A percentile compares a stretch with the other conserved stretches of the same genome.
phyloP scores from a whole-genome alignment of 1,139 yeast species.

The Diutina ranongensis region DNA sequence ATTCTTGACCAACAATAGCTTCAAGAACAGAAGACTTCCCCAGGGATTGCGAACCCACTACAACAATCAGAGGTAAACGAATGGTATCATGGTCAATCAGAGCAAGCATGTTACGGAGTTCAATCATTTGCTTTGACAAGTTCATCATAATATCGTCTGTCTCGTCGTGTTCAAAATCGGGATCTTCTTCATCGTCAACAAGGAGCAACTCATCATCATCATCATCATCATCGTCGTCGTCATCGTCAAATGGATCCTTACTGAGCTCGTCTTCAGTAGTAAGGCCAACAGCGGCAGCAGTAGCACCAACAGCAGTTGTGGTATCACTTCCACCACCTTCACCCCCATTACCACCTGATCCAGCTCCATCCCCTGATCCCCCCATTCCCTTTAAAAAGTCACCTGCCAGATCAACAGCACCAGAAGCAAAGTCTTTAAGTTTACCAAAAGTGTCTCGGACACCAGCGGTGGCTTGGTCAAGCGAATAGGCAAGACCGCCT shows the following conservation, averaged over 20 bases:
- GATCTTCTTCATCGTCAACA: slow-evolving; percentile 25
- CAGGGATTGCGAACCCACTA: slow-evolving; percentile 93
- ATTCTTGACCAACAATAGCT: slow-evolving; percentile 89
- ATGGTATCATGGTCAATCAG: slow-evolving; percentile 69
- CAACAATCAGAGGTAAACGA: slow-evolving; percentile 88
- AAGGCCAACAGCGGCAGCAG: slow-evolving; percentile 37
- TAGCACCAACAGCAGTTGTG: slow-evolving; percentile 31
- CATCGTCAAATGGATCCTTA: slow-evolving; percentile 11
- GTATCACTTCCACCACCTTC: slow-evolving; percentile 20
- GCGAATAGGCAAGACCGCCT: neutral
- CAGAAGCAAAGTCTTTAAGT: slow-evolving; percentile 3
- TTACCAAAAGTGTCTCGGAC: neutral
- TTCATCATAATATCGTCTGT: slow-evolving; percentile 73
- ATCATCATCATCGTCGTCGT: slow-evolving; percentile 12
- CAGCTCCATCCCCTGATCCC: neutral
- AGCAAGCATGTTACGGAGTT: slow-evolving; percentile 69
- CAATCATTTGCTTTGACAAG: slow-evolving; percentile 92
- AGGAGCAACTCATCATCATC: slow-evolving; percentile 23
- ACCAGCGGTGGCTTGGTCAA: slow-evolving; percentile 1
- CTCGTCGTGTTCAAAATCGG: slow-evolving; percentile 34
- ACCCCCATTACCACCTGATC: slow-evolving; percentile 9
- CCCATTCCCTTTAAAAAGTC: slow-evolving; percentile 12
- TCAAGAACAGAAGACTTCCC: slow-evolving; percentile 94
- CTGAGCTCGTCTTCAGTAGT: slow-evolving; percentile 16
- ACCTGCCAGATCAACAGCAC: slow-evolving; percentile 2